Percentiles rank a stretch among this genome's conserved stretches.
These are phyloP conservation scores for Saccharomyces hybrid DNA, from an alignment of 1,139 yeast genomes.

Conservation along the genomic window DNA sequence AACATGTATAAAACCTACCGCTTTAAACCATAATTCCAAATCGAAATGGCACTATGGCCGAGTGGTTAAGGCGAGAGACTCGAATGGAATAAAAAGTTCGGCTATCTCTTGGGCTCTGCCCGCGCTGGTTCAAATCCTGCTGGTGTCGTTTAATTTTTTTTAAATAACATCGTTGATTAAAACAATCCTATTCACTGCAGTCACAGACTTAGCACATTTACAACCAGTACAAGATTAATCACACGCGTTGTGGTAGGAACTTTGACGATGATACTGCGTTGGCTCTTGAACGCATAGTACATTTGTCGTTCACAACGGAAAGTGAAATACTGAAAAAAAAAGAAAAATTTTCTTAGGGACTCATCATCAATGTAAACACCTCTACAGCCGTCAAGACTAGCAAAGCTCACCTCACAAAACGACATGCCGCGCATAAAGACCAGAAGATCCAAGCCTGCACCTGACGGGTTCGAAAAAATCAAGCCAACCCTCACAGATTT, in stretches of 20 bases:
- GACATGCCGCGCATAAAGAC: slow-evolving; percentile 18
- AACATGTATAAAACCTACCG: too few relatives aligned
- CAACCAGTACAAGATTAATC: not conserved
- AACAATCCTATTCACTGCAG: not conserved
- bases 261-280: not conserved
- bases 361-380: not conserved
- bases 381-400: not conserved
- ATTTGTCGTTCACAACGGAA: not conserved
- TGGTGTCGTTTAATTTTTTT: slow-evolving; percentile 29
- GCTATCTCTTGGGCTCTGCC: slow-evolving; percentile 36
- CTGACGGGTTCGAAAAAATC: slow-evolving; percentile 70
- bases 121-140: slow-evolving; percentile 38
- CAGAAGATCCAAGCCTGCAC: slow-evolving; percentile 35
- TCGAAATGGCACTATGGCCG: slow-evolving; percentile 34
- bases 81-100: slow-evolving; percentile 23
- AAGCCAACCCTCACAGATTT: slow-evolving; percentile 63
- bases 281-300: not conserved
- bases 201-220: not conserved
- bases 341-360: not conserved
- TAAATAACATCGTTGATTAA: not conserved
- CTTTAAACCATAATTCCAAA: not conserved
- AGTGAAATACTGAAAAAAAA: not conserved
- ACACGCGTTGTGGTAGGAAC: not conserved
- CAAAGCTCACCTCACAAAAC: not conserved
- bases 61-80: slow-evolving; percentile 37